Evolutionary conservation across 2,329 filamentous ascomycete genomes (phyloP).

Genomic region (Nannizziopsis arthrosporioides): DNA sequence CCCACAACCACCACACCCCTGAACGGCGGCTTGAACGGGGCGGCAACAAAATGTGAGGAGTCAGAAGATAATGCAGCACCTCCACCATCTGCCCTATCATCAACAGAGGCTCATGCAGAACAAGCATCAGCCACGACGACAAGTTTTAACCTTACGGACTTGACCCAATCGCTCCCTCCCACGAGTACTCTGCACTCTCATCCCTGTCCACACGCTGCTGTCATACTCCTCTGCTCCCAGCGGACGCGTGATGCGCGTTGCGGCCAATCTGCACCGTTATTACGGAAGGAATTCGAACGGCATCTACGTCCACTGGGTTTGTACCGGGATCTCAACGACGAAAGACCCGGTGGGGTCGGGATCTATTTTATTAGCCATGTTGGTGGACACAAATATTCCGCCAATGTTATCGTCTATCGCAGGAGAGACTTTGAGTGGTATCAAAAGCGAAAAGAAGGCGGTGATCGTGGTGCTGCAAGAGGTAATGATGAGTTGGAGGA

Average conservation of each 20-base stretch:
- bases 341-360: slow-evolving; percentile 79
- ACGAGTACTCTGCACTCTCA: slow-evolving; percentile 43
- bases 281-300: slow-evolving; percentile 79
- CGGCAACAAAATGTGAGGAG: slow-evolving; percentile 34
- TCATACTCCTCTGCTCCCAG: slow-evolving; percentile 90
- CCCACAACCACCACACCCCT: slow-evolving; percentile 65
- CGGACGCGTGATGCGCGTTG: slow-evolving; percentile 89
- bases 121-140: background rate
- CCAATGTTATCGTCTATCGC: slow-evolving; percentile 88
- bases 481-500: slow-evolving; percentile 24
- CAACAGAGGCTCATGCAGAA: background rate
- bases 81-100: background rate
- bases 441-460: slow-evolving; percentile 17
- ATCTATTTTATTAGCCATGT: slow-evolving; percentile 96
- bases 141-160: slow-evolving; percentile 19
- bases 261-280: slow-evolving; percentile 79
- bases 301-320: slow-evolving; percentile 75
- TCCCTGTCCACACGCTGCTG: slow-evolving; percentile 66
- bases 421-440: slow-evolving; percentile 37
- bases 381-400: slow-evolving; percentile 90
- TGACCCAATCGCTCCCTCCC: slow-evolving; percentile 15
- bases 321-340: slow-evolving; percentile 76
- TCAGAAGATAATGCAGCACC: slow-evolving; percentile 59
- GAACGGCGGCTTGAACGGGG: background rate
- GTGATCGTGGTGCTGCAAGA: slow-evolving; percentile 22